Conservation (phyloP, 2,329 filamentous ascomycete genomes). For the Fusarium gaditjirri region DNA sequence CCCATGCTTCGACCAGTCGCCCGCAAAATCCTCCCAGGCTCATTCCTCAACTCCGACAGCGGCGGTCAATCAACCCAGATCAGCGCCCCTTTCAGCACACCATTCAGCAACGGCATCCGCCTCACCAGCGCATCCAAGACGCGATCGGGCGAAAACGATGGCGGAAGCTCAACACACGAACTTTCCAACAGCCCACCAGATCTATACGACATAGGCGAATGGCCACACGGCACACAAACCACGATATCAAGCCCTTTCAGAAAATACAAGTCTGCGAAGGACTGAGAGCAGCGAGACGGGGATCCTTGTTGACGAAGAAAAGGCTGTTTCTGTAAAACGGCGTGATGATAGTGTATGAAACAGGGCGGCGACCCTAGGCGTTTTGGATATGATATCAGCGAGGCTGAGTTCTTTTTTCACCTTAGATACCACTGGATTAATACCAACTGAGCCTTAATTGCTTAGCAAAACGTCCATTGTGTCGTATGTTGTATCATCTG, state of each 20-base stretch:
- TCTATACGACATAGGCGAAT: slow-evolving; percentile 23
- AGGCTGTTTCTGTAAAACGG: slow-evolving; percentile 16
- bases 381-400: slow-evolving; percentile 15
- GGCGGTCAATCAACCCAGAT: slow-evolving; percentile 21
- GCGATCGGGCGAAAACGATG: slow-evolving; percentile 18
- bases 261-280: slow-evolving; percentile 29
- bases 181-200: slow-evolving; percentile 12
- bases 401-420: neutral
- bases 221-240: slow-evolving; percentile 23
- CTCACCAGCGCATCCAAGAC: slow-evolving; percentile 26
- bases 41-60: slow-evolving; percentile 28
- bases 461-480: neutral
- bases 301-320: slow-evolving; percentile 27
- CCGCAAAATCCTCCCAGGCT: slow-evolving; percentile 31
- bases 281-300: slow-evolving; percentile 20
- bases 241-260: slow-evolving; percentile 30
- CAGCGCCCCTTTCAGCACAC: slow-evolving; percentile 13
- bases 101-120: slow-evolving; percentile 32
- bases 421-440: slow-evolving; percentile 32
- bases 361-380: slow-evolving; percentile 26
- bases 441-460: neutral
- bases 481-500: neutral
- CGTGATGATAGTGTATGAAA: slow-evolving; percentile 26
- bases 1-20: slow-evolving; percentile 39
- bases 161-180: slow-evolving; percentile 33